Conservation (phyloP, 2,329 filamentous ascomycete species). For the Aspergillus thermomutatus region DNA sequence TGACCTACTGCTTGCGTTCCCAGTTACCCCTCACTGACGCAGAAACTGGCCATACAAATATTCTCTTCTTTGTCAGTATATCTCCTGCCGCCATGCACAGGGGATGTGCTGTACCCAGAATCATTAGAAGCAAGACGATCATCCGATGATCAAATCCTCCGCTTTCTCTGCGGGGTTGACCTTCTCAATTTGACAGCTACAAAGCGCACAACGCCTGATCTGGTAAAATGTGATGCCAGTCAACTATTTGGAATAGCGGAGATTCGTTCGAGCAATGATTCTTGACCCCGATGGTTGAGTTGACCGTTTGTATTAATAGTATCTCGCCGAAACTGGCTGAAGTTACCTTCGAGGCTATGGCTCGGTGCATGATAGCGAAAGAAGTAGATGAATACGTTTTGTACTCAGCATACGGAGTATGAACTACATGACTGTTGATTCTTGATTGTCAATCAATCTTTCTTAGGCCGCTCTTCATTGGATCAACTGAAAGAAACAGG, state of each 20-base stretch:
- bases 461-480: not conserved
- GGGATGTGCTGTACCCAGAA: conserved; percentile 2
- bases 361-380: not conserved
- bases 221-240: not conserved
- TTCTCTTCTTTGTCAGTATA: not conserved
- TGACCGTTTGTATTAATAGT: not conserved
- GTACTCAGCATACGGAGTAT: not conserved
- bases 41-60: conserved; percentile 4
- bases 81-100: conserved; percentile 2
- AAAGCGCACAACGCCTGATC: not conserved
- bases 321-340: no score
- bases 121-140: conserved; percentile 7
- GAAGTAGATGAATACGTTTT: not conserved
- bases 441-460: not conserved
- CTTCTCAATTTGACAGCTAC: not conserved
- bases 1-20: not conserved
- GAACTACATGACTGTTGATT: not conserved
- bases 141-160: conserved; percentile 18
- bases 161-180: conserved; percentile 11
- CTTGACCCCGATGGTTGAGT: not conserved
- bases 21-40: conserved; percentile 6
- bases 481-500: not conserved
- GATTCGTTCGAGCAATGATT: not conserved
- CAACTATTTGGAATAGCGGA: not conserved
- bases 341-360: not conserved